Conservation (phyloP, 2,329 filamentous ascomycete species). For the Penicillium sumatraense region DNA sequence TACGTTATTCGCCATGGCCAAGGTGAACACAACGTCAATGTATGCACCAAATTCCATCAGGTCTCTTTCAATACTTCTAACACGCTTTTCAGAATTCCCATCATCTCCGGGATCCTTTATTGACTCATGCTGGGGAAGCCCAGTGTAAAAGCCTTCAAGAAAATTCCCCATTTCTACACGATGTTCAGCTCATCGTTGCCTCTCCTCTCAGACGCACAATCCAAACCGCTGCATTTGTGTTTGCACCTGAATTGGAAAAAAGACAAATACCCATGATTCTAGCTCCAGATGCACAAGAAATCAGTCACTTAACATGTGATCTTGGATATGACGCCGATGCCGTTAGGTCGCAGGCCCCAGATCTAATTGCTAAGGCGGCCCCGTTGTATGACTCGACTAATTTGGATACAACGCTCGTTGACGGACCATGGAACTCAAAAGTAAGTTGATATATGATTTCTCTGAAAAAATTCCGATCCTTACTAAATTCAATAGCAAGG, state of each 20-base stretch:
- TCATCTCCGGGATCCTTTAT: slow-evolving; percentile 10
- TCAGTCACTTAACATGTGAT: slow-evolving; percentile 11
- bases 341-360: slow-evolving; percentile 1
- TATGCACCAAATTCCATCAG: background rate
- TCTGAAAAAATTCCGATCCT: background rate
- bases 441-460: background rate
- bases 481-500: slow-evolving; percentile 3
- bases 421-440: slow-evolving; percentile 16
- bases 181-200: slow-evolving; percentile 9
- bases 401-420: slow-evolving; percentile 7
- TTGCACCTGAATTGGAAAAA: slow-evolving; percentile 6
- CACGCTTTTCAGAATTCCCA: slow-evolving; percentile 2
- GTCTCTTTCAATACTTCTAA: background rate
- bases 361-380: slow-evolving; percentile 2
- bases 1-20: slow-evolving; percentile 17
- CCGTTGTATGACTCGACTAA: background rate
- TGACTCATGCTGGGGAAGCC: slow-evolving; percentile 7
- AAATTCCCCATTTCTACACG: slow-evolving; percentile 2
- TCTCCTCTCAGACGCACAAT: slow-evolving; percentile 16
- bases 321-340: slow-evolving; percentile 6
- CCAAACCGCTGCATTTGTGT: slow-evolving; percentile 16
- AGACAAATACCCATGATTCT: slow-evolving; percentile 12
- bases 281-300: slow-evolving; percentile 16
- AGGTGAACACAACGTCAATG: slow-evolving; percentile 21
- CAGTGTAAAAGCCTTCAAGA: slow-evolving; percentile 12